Base-by-base conservation (phyloP, 1,284 basidiomycete genomes). In the Cryptococcus sp. region DNA sequence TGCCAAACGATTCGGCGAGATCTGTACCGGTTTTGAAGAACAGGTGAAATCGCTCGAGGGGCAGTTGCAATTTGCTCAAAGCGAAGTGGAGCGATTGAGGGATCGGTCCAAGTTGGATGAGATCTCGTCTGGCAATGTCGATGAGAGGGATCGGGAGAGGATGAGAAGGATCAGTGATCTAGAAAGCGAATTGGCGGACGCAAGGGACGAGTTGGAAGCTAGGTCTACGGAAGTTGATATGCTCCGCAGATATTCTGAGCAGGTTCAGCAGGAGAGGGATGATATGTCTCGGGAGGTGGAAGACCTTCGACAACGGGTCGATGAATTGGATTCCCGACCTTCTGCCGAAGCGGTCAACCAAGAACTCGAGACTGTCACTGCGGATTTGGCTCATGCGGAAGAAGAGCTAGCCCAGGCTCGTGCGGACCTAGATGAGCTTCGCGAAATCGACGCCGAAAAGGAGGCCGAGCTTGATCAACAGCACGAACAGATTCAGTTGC, bases 1-100 rank as follows among this genome's bases (percentile, higher is more conserved):
- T 45, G 65, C 65, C 7, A 52, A 46, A 13, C 56, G 62, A 52
- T 73, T 74, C 44, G 59, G 60, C 0, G 64, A 71, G 22, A 72
- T 72, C 23, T 70, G 70, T 47, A 41, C 52, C 2, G 67, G 59
- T 13, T 71, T 64, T 37, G 64, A 71, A 46, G 52, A 45, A 3
- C 63, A 72, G 25, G 60, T 73, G 18, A 50, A 52, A 21, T 34
- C 18, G 7, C 58, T 72, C 7, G 60, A 67, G 45, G 44, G 37
- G 42, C 54, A 66, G 16, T 50, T 66, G 9, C 50, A 40, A 2
- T 25, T 11, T 5, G 50, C 60, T 16, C 37, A 48, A 46, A 37
- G 16, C 14, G 61, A 59, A 21, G 40, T 31, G 7, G 51, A 57
- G 7, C 51, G 52, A 32, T 21, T 59, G 1, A 41, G 46, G 23